Percentiles rank a stretch among this genome's conserved stretches.
phyloP scores from a whole-genome alignment of 1,284 basidiomycete species.

The Tilletia horrida region DNA sequence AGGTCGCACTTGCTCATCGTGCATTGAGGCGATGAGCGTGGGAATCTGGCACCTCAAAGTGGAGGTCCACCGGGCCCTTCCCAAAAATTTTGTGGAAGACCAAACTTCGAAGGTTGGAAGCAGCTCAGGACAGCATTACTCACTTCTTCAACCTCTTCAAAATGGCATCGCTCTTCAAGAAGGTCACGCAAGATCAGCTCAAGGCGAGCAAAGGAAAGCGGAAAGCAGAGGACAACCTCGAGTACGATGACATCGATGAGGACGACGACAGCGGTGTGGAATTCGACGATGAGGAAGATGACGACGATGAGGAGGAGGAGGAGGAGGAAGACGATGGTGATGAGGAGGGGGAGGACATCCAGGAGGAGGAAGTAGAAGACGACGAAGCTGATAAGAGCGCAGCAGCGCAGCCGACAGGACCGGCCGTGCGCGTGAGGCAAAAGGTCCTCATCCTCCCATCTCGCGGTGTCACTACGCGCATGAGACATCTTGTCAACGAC shows the following conservation, averaged over 20 bases:
- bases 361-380: slow-evolving; percentile 26
- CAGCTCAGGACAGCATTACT: not conserved
- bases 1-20: no score
- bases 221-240: slow-evolving; percentile 29
- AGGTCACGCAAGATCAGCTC: slow-evolving; percentile 27
- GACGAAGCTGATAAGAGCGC: not conserved
- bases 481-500: slow-evolving; percentile 96
- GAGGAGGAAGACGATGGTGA: slow-evolving; percentile 21
- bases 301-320: slow-evolving; percentile 26
- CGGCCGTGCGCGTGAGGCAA: slow-evolving; percentile 57
- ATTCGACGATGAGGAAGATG: not conserved
- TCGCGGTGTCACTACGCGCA: slow-evolving; percentile 88
- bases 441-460: slow-evolving; percentile 85
- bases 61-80: not conserved
- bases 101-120: not conserved
- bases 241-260: slow-evolving; percentile 25
- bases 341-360: not conserved
- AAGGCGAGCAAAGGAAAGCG: slow-evolving; percentile 36
- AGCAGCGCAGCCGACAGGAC: not conserved
- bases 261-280: slow-evolving; percentile 22
- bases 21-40: not conserved
- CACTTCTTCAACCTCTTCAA: not conserved
- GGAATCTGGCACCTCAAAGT: not conserved
- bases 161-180: slow-evolving; percentile 38
- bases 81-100: not conserved